phyloP scores from a whole-genome alignment of 176 grass and related monocot species.

The Avena eriantha region DNA sequence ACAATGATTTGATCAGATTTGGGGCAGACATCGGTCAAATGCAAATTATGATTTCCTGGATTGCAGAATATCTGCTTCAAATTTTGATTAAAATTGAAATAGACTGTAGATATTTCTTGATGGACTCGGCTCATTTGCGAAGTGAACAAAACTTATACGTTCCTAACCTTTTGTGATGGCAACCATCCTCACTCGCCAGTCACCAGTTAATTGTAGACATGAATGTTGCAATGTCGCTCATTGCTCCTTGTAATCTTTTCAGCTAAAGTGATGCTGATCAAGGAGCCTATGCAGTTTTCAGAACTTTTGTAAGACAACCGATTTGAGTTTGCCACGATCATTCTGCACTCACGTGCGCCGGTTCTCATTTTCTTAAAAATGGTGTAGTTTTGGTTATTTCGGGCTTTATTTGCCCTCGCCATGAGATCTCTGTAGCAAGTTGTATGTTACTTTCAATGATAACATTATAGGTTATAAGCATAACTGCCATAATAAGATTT shows the following conservation, averaged over 20 bases:
- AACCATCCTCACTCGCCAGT: not conserved
- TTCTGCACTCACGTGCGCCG: not conserved
- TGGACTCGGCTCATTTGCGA: not conserved
- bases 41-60: not conserved
- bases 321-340: not conserved
- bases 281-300: not conserved
- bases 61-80: slow-evolving; percentile 1
- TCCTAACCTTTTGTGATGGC: slow-evolving; percentile 19
- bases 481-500: slow-evolving; percentile 14
- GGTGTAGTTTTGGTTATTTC: not conserved
- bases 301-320: not conserved
- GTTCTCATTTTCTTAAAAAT: slow-evolving; percentile 6
- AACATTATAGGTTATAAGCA: not conserved
- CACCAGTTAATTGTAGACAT: slow-evolving; percentile 1
- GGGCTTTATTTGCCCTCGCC: not conserved
- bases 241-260: slow-evolving; percentile 29
- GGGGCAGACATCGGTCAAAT: not conserved
- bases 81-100: slow-evolving; percentile 19
- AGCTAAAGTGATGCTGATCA: slow-evolving; percentile 21
- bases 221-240: not conserved
- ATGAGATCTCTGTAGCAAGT: not conserved
- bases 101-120: not conserved
- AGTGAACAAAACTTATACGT: not conserved
- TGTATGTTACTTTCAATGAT: not conserved
- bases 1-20: slow-evolving; percentile 14